Percentiles rank a stretch among this genome's conserved stretches.
These are phyloP conservation scores for Casuarina equisetifolia DNA, from an alignment of 306 rosid genomes.

Conservation along the genomic window DNA sequence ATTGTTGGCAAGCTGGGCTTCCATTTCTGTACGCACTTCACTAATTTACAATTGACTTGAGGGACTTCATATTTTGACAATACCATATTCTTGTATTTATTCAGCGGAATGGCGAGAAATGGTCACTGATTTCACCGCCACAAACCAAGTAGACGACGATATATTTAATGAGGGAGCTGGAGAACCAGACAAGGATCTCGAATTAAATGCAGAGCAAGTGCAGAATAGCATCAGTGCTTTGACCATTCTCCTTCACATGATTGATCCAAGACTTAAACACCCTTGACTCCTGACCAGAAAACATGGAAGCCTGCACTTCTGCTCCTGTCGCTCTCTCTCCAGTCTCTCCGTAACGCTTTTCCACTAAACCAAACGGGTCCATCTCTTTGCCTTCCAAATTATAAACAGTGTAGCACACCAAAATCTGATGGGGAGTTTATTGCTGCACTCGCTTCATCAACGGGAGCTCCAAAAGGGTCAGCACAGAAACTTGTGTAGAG, in stretches of 20 bases:
- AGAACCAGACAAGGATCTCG: conserved; percentile 26
- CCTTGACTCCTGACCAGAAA: conserved; percentile 47
- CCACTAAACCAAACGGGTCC: not conserved
- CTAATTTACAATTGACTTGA: too few relatives aligned
- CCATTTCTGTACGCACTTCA: too few relatives aligned
- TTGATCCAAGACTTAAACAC: not conserved
- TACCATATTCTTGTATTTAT: too few relatives aligned
- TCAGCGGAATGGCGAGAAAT: too few relatives aligned
- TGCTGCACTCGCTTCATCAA: too few relatives aligned
- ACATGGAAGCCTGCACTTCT: conserved; percentile 22
- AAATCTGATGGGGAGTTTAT: too few relatives aligned
- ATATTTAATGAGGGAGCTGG: conserved; percentile 30
- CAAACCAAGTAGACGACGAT: not conserved
- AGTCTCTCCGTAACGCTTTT: not conserved
- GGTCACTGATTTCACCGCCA: too few relatives aligned
- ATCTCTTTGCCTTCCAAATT: not conserved
- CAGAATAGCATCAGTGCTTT: conserved; percentile 26
- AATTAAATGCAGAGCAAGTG: conserved; percentile 38
- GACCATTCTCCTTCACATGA: conserved; percentile 36
- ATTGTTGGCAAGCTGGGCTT: too few relatives aligned
- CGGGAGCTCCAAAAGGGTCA: too few relatives aligned
- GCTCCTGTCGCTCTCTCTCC: conserved; percentile 27
- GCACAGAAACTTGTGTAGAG: too few relatives aligned
- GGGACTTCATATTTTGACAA: too few relatives aligned
- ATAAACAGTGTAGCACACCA: not conserved